Base-by-base conservation (phyloP, 225 moss, liverwort and hornwort genomes). In the Pseudoscleropodium purum region DNA sequence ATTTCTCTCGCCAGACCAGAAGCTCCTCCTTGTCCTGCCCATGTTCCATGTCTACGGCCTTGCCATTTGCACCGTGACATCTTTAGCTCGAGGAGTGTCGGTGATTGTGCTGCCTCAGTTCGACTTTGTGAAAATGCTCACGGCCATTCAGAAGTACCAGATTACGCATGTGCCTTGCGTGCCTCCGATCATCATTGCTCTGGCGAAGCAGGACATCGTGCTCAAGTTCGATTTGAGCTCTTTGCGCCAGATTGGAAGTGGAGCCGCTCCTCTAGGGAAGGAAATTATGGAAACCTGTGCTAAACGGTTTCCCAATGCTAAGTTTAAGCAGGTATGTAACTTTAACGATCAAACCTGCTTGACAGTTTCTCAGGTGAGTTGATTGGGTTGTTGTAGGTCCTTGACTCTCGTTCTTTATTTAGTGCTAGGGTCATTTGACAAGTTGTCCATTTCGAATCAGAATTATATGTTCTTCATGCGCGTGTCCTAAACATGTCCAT, bases 11-110 rank as follows among this genome's bases (percentile, higher is more conserved):
- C 77, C 85, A 10, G 91, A 92, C 34, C 89, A 94, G 12, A 87
- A 79, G 30, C 60, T 91, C 34, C 89, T 94, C 49, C 73, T 92
- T 36, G 49, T 94, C 41, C 88, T 94, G 79, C 94, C 94, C 25
- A 92, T 93, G 93, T 94, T 94, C 57, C 94, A 94, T 87, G 89
- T 93, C 75, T 94, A 94, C 51, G 94, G 94, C 34, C 93, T 94
- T 61, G 94, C 92, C 83, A 91, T 94, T 65, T 91, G 94, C 83
- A 93, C 89, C 52, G 79, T 93, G 67, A 21, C 89, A 56, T 87
- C 91, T 27, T 82, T 94, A 51, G 93, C 88, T 60, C 92, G 92
- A 33, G 94, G 94, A 77, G 41, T 91, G 23, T 36, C 52, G 52
- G 88, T 92, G 90, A 83, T 91, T 34, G 89, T 93, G 75, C 78